Evolutionary conservation across 495 filamentous ascomycete genomes (phyloP), one percentile per base, ranked within the genome.

Genomic region (Annulohypoxylon bovei): DNA sequence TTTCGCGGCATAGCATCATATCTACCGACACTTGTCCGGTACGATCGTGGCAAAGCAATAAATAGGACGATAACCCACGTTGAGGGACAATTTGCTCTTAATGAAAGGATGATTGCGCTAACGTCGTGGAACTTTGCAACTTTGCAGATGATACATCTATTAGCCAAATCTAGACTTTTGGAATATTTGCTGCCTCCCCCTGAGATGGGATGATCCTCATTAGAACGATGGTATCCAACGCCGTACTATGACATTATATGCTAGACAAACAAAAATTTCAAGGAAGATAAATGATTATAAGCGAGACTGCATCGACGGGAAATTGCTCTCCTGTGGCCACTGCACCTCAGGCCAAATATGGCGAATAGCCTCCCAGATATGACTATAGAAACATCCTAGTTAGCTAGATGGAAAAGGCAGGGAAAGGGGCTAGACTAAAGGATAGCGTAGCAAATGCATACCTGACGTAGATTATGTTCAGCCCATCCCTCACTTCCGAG

Each of bases 401-500:
- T 70, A 79, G 77, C 65, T 63, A 39, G 60, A 65, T 22, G 33
- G 22, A 39, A 57, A 54, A 46, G 35, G 35, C 46, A 54, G 60
- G 49, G 39, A 39, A 32, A 14, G 5, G 23, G 32, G 37, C 49
- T 50, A 20, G 46, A n/a, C 18, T n/a, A 39, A 46, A 56, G 27
- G 9, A 3, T 20, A 4, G 16, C 16, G 30, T 39, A 57, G 47
- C 12, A 52, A 59, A 65, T 55, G 57, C 91, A 80, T 88, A 95
- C 92, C 85, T 85, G 70, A 98, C 93, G 81, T 91, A 92, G 49
- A 97, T 85, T 76, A 99, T 97, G 75, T 94, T 88, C 64, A 99
- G 77, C 0, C 93, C 94, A 67, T 93, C 86, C 79, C 86, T 92
- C 23, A 98, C 95, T 80, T 99, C 95, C 75, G 90, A 83, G 3